These are phyloP conservation scores for Macadamia integrifolia DNA, from an alignment of 164 flowering plant genomes.

Conservation along the genomic window DNA sequence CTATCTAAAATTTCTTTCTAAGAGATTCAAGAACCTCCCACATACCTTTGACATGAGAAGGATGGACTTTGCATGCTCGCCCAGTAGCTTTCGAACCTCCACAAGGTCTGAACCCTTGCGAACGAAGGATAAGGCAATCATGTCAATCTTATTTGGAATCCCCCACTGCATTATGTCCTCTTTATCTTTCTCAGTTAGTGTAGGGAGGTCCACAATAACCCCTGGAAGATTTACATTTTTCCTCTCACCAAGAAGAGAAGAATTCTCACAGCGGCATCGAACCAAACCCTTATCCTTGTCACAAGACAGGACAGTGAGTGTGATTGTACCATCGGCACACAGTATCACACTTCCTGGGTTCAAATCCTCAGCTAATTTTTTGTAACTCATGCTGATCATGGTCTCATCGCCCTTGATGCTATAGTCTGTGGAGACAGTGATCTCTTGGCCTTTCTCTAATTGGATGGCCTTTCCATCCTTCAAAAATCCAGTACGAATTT, in stretches of 20 bases:
- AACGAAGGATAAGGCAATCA: constrained; percentile 43
- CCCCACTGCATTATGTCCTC: constrained; percentile 49
- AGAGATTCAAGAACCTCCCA: background rate
- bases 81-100: constrained; percentile 34
- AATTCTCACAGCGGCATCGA: constrained; percentile 75
- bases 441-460: constrained; percentile 64
- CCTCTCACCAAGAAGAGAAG: constrained; percentile 83
- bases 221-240: constrained; percentile 92
- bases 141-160: constrained; percentile 33
- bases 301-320: constrained; percentile 61
- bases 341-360: constrained; percentile 64
- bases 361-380: constrained; percentile 65
- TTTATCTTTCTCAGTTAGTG: constrained; percentile 82
- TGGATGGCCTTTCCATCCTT: constrained; percentile 74
- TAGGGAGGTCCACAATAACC: constrained; percentile 83
- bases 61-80: constrained; percentile 35
- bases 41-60: constrained; percentile 46
- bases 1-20: no score
- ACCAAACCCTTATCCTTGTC: constrained; percentile 54
- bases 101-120: constrained; percentile 47
- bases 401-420: constrained; percentile 65
- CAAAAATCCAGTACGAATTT: constrained; percentile 87
- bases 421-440: constrained; percentile 78
- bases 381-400: constrained; percentile 80
- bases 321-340: constrained; percentile 77